Conservation (phyloP, 148 eudicot species). For the Fagopyrum esculentum region DNA sequence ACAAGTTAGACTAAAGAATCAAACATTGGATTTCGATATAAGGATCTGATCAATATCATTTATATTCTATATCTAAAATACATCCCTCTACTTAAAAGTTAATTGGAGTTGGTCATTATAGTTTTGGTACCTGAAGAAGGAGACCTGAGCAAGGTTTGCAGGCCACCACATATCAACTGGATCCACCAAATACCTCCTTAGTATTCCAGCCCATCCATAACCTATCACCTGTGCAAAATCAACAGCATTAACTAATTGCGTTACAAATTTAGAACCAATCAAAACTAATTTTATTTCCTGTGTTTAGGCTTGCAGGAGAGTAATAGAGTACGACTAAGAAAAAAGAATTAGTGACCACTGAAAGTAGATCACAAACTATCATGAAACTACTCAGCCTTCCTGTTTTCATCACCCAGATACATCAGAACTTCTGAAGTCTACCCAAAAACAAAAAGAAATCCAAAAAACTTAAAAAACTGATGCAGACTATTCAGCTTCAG, state of each 20-base stretch:
- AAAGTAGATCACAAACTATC: neutral
- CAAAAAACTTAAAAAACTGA: too few relatives aligned
- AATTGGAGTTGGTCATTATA: neutral
- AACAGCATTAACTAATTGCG: neutral
- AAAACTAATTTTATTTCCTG: neutral
- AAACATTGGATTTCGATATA: neutral
- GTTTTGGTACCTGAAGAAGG: slow-evolving; percentile 66
- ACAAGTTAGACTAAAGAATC: neutral
- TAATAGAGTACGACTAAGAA: neutral
- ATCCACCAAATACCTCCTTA: slow-evolving; percentile 88
- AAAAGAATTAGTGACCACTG: neutral
- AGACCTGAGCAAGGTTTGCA: slow-evolving; percentile 90
- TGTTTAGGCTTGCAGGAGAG: neutral
- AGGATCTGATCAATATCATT: neutral
- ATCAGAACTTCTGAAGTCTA: too few relatives aligned
- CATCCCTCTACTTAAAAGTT: neutral
- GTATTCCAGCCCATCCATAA: slow-evolving; percentile 98
- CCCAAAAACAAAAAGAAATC: too few relatives aligned
- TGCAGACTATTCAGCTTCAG: too few relatives aligned
- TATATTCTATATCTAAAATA: neutral
- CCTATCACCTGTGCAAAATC: slow-evolving; percentile 51
- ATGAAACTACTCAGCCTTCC: neutral
- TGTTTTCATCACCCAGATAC: neutral
- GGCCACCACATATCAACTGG: slow-evolving; percentile 99
- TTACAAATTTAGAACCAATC: neutral